A percentile compares a stretch with the other conserved stretches of the same genome.
These are phyloP conservation scores for Lathyrus oleraceus DNA, from an alignment of 306 rosid species.

Conservation along the genomic window DNA sequence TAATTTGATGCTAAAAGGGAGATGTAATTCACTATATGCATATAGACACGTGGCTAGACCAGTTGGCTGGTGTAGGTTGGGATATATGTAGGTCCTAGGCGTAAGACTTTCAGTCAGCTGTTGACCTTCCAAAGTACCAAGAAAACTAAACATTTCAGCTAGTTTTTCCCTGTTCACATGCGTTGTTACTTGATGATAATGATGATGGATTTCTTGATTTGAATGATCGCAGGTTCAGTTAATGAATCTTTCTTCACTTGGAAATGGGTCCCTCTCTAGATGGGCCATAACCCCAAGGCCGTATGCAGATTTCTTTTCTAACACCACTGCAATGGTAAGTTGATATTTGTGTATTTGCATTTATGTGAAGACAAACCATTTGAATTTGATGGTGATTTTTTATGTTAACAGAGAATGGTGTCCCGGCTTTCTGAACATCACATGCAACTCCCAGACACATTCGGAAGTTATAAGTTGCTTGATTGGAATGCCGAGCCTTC, in stretches of 20 bases:
- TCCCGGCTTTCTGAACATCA: conserved; percentile 62
- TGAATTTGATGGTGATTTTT: conserved; percentile 38
- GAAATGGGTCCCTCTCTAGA: conserved; percentile 60
- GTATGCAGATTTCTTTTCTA: conserved; percentile 59
- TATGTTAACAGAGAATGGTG: conserved; percentile 62
- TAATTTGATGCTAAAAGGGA: conserved; percentile 1
- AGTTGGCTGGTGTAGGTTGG: conserved; percentile 15
- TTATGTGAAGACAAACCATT: conserved; percentile 33
- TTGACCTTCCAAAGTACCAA: conserved; percentile 4
- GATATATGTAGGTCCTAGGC: conserved; percentile 25
- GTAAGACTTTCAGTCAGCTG: conserved; percentile 28
- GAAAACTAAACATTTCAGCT: not conserved
- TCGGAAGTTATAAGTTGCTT: conserved; percentile 67
- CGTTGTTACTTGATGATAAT: conserved; percentile 26
- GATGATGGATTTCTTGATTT: conserved; percentile 24
- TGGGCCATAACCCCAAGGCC: conserved; percentile 69
- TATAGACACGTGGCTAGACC: conserved; percentile 11
- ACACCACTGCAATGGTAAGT: conserved; percentile 70
- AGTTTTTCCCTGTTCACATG: conserved; percentile 6
- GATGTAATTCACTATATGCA: conserved; percentile 11
- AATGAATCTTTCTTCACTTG: conserved; percentile 52
- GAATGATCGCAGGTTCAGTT: conserved; percentile 62
- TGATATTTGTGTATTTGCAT: conserved; percentile 33
- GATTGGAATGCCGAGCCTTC: conserved; percentile 65
- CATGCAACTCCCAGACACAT: conserved; percentile 68